These are phyloP conservation scores for Cyberlindnera samutprakarnensis DNA, from an alignment of 805 yeast species.

Conservation along the genomic window DNA sequence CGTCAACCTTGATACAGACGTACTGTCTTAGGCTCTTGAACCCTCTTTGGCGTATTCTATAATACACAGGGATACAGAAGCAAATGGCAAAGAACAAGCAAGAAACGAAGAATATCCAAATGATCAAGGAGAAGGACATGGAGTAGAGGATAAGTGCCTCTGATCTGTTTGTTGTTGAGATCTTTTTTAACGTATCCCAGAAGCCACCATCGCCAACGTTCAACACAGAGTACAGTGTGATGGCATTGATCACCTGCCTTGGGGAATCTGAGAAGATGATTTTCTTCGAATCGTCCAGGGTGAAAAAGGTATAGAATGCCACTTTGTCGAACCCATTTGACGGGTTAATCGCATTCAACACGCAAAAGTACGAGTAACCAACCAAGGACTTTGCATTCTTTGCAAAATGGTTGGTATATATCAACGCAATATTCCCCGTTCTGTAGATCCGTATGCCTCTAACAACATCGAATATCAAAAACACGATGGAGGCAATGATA, in stretches of 20 bases:
- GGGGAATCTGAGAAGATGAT: slow-evolving; percentile 78
- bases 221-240: slow-evolving; percentile 52
- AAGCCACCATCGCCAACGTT: slow-evolving; percentile 24
- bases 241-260: slow-evolving; percentile 75
- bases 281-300: slow-evolving; percentile 53
- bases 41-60: slow-evolving; percentile 32
- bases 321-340: slow-evolving; percentile 56
- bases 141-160: slow-evolving; percentile 69
- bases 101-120: slow-evolving; percentile 65
- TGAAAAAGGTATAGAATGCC: slow-evolving; percentile 57
- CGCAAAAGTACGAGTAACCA: slow-evolving; percentile 61
- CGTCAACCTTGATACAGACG: slow-evolving; percentile 53
- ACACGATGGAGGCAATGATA: slow-evolving; percentile 59
- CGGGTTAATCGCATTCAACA: slow-evolving; percentile 65
- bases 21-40: slow-evolving; percentile 46
- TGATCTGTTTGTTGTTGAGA: slow-evolving; percentile 53
- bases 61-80: slow-evolving; percentile 43
- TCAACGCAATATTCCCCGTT: slow-evolving; percentile 58
- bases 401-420: slow-evolving; percentile 63
- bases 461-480: slow-evolving; percentile 48
- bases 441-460: slow-evolving; percentile 51
- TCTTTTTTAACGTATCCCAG: slow-evolving; percentile 36
- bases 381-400: slow-evolving; percentile 47
- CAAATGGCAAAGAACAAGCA: slow-evolving; percentile 48
- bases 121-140: slow-evolving; percentile 66